These are phyloP conservation scores for Zostera marina DNA, from an alignment of 116 monocot species.

Conservation along the genomic window DNA sequence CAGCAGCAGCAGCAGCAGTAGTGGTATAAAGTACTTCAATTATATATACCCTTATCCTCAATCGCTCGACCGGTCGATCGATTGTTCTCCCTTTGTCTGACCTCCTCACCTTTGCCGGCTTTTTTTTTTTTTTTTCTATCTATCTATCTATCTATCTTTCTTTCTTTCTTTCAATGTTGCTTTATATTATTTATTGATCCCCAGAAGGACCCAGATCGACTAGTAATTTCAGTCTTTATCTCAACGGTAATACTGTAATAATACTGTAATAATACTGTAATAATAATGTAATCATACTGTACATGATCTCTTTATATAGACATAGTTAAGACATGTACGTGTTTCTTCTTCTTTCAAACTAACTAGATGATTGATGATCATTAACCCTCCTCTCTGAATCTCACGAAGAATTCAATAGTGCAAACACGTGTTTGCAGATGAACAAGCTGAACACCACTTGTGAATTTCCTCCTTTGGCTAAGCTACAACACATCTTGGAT, in stretches of 20 bases:
- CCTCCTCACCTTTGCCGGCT: no score
- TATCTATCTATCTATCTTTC: background rate
- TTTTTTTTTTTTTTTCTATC: background rate
- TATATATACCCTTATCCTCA: conserved; percentile 1
- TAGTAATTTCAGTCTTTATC: background rate
- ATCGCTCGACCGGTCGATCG: conserved; percentile 7
- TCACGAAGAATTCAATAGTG: background rate
- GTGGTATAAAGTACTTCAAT: background rate
- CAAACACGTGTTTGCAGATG: conserved; percentile 5
- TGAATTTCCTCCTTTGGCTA: background rate
- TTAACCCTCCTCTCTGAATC: no score
- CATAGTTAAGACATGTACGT: no score
- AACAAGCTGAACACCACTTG: conserved; percentile 4
- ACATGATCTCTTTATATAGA: no score
- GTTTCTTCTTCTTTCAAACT: no score
- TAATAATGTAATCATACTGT: background rate
- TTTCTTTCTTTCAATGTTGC: background rate
- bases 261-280: background rate
- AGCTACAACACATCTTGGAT: background rate
- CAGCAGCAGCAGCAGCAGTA: no score
- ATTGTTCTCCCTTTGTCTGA: background rate
- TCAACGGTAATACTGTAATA: background rate
- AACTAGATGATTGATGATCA: no score
- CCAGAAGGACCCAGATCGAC: background rate
- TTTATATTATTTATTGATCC: background rate